Conservation (phyloP, 75 land plant species). For the Selaginella tamariscina region DNA sequence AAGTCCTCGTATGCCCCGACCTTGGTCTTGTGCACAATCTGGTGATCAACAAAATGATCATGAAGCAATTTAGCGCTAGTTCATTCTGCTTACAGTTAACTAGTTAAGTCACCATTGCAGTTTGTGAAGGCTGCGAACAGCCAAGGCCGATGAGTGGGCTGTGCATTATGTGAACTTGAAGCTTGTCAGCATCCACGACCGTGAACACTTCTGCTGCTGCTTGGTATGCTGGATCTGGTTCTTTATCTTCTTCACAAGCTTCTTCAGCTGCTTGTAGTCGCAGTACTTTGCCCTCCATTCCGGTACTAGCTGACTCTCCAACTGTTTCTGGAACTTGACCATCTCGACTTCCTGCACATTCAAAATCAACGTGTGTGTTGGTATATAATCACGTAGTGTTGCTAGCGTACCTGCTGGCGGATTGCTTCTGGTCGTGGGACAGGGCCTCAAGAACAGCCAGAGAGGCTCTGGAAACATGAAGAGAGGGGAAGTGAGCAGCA, state of each 20-base stretch:
- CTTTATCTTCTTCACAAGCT: slow-evolving; percentile 52
- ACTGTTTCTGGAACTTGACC: slow-evolving; percentile 96
- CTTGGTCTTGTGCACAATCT: slow-evolving; percentile 15
- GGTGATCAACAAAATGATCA: neutral
- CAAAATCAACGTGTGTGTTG: neutral
- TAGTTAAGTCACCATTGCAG: no score
- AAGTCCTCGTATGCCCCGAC: neutral
- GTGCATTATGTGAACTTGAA: neutral
- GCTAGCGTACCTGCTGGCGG: no score
- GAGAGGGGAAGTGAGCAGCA: neutral
- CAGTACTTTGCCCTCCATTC: slow-evolving; percentile 97
- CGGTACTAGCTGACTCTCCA: slow-evolving; percentile 81
- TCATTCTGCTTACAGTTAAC: no score
- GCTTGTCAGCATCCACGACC: neutral
- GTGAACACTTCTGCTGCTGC: neutral
- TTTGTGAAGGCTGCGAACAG: neutral
- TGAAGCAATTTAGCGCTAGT: neutral
- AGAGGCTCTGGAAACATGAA: neutral
- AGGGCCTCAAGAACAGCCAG: no score
- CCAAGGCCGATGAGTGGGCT: neutral
- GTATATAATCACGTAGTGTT: no score
- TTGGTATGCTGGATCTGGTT: slow-evolving; percentile 1
- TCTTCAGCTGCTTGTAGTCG: slow-evolving; percentile 70
- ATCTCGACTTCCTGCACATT: slow-evolving; percentile 18
- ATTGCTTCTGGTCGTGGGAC: no score